These are phyloP conservation scores for Aurifilum marmelostoma DNA, from an alignment of 2,329 filamentous ascomycete genomes.

Conservation along the genomic window DNA sequence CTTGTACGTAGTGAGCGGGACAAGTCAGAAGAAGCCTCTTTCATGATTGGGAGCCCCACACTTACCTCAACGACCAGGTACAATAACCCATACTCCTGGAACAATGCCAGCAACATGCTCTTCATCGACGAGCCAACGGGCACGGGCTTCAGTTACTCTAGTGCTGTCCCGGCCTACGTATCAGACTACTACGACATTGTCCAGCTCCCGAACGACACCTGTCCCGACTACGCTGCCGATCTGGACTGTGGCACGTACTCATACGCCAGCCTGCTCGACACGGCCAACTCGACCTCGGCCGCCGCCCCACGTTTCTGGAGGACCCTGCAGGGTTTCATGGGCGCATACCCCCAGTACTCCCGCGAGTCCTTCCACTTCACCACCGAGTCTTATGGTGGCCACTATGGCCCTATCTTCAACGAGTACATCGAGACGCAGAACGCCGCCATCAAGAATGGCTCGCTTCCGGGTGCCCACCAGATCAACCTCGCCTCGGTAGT, in stretches of 20 bases:
- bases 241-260: conserved; percentile 59
- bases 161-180: conserved; percentile 42
- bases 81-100: conserved; percentile 60
- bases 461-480: conserved; percentile 43
- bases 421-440: conserved; percentile 53
- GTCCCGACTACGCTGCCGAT: conserved; percentile 51
- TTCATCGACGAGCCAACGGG: conserved; percentile 66
- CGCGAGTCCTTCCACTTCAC: conserved; percentile 57
- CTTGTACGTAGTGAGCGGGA: conserved; percentile 33
- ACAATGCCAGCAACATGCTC: conserved; percentile 59
- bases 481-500: conserved; percentile 54
- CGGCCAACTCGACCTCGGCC: conserved; percentile 54
- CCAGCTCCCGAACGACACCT: conserved; percentile 48
- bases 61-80: conserved; percentile 29
- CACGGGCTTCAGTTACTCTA: conserved; percentile 57
- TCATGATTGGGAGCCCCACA: not conserved
- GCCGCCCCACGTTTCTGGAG: conserved; percentile 65
- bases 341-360: conserved; percentile 57
- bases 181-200: conserved; percentile 40
- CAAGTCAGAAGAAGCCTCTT: not conserved
- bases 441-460: conserved; percentile 37
- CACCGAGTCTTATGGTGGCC: conserved; percentile 61
- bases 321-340: conserved; percentile 65
- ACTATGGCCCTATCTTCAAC: conserved; percentile 60
- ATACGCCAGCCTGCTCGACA: conserved; percentile 54